Evolutionary conservation across 2,329 filamentous ascomycete species (phyloP).

Genomic region (Alternaria gaisen): DNA sequence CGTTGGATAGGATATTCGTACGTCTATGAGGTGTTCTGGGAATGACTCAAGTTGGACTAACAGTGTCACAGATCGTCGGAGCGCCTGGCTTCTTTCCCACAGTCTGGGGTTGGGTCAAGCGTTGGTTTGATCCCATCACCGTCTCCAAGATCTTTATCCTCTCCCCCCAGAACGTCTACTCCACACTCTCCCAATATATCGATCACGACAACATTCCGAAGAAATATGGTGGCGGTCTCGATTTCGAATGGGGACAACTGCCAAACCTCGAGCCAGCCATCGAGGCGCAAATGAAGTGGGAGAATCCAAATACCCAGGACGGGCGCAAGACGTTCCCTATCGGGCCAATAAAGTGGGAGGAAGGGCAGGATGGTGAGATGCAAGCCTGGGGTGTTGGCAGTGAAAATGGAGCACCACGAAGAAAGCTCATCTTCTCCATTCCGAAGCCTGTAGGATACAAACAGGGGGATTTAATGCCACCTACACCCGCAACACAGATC

Average conservation of each 20-base stretch:
- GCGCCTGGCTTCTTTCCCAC: conserved; percentile 91
- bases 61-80: conserved; percentile 72
- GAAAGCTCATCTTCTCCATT: conserved; percentile 52
- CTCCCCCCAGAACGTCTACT: conserved; percentile 73
- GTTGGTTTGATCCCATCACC: conserved; percentile 90
- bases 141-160: conserved; percentile 94
- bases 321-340: conserved; percentile 55
- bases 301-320: conserved; percentile 39
- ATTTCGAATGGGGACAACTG: conserved; percentile 81
- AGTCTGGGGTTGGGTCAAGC: conserved; percentile 94
- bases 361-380: conserved; percentile 53
- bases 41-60: conserved; percentile 11
- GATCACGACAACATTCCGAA: conserved; percentile 84
- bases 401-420: conserved; percentile 53
- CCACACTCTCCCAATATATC: conserved; percentile 82
- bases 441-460: conserved; percentile 41
- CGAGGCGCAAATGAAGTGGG: conserved; percentile 54
- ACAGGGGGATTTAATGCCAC: conserved; percentile 32
- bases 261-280: conserved; percentile 72
- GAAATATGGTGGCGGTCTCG: conserved; percentile 85
- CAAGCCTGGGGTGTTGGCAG: conserved; percentile 57
- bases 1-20: conserved; percentile 81
- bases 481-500: conserved; percentile 37
- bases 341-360: conserved; percentile 59
- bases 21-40: conserved; percentile 27